Evolutionary conservation across 495 filamentous ascomycete genomes (phyloP).

Genomic region (Penicillium arizonense): DNA sequence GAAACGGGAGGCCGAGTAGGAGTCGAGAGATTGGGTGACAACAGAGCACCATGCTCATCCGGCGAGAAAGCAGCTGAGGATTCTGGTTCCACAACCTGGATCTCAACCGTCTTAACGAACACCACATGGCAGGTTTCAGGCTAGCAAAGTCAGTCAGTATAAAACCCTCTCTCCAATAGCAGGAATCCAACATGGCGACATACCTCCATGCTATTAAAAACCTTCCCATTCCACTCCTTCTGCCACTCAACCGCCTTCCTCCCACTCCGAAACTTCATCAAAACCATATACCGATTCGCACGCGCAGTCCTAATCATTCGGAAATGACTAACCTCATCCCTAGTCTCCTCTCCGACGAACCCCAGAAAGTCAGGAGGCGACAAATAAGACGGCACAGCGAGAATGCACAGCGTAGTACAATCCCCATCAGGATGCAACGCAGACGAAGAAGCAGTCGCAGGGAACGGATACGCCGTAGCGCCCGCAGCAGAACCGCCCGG

Average conservation of each 20-base stretch:
- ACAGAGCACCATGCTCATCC: conserved; percentile 28
- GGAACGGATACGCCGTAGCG: conserved; percentile 20
- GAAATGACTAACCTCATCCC: conserved; percentile 88
- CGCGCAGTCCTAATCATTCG: conserved; percentile 88
- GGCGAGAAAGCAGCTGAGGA: conserved; percentile 17
- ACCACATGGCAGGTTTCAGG: conserved; percentile 96
- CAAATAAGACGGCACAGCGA: conserved; percentile 92
- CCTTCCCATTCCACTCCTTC: conserved; percentile 87
- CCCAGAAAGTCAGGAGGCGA: conserved; percentile 88
- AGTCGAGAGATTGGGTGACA: conserved; percentile 41
- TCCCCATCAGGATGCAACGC: conserved; percentile 49
- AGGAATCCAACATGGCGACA: conserved; percentile 20
- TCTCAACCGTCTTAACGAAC: conserved; percentile 87
- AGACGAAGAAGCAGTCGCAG: conserved; percentile 17
- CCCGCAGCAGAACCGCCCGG: not conserved
- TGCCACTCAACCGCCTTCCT: conserved; percentile 76
- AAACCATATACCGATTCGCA: conserved; percentile 90
- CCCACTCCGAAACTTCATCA: conserved; percentile 89
- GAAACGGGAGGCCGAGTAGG: conserved; percentile 41
- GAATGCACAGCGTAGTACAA: conserved; percentile 88
- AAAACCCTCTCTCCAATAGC: conserved; percentile 1
- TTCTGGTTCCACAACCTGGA: conserved; percentile 40
- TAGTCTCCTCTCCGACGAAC: conserved; percentile 86
- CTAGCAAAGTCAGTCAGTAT: conserved; percentile 43
- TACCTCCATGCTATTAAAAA: conserved; percentile 93